A percentile compares a stretch with the other conserved stretches of the same genome.
Conservation (phyloP, 148 eudicot genomes). For the Linanthus parryae region DNA sequence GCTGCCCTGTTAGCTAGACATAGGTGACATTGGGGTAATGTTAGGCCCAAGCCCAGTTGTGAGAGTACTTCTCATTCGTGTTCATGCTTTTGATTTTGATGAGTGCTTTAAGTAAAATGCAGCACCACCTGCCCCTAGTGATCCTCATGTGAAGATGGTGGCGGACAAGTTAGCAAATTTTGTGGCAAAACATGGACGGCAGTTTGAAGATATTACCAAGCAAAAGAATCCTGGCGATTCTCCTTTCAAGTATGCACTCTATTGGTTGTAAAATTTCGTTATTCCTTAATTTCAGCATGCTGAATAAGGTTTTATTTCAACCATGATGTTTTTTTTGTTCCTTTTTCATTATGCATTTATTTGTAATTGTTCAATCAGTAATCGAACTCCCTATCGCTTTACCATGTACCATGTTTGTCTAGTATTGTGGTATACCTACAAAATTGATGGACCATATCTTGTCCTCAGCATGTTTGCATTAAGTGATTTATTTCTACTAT, state of each 20-base stretch:
- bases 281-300: not conserved
- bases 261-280: not conserved
- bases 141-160: slow-evolving; percentile 87
- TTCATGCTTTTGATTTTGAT: slow-evolving; percentile 95
- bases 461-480: no score
- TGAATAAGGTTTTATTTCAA: no score
- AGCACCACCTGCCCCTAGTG: slow-evolving; percentile 93
- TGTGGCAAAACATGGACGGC: slow-evolving; percentile 96
- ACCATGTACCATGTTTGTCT: no score
- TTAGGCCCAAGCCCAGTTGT: no score
- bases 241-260: slow-evolving; percentile 75
- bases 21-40: no score
- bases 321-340: not conserved
- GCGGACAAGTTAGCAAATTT: slow-evolving; percentile 97
- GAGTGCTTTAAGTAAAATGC: slow-evolving; percentile 99
- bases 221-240: slow-evolving; percentile 97
- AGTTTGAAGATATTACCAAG: slow-evolving; percentile 81
- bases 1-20: no score
- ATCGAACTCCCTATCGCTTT: no score
- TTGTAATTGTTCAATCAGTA: not conserved
- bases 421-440: no score
- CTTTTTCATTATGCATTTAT: not conserved
- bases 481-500: no score
- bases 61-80: slow-evolving; percentile 86
- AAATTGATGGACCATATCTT: no score